phyloP scores from a whole-genome alignment of 768 basidiomycete genomes.

The Serendipita sp. region DNA sequence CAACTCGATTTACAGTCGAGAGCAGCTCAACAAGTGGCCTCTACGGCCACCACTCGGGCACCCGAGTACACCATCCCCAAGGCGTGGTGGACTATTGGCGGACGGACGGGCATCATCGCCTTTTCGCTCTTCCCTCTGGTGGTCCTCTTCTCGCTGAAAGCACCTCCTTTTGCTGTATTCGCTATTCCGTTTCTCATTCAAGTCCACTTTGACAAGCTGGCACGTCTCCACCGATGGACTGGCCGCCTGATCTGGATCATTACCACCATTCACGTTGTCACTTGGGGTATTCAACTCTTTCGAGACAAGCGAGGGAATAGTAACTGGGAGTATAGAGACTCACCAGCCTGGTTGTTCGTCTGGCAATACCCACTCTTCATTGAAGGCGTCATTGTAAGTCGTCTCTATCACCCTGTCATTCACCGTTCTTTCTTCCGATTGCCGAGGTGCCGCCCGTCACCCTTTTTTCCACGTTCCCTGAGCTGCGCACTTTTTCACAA shows the following conservation, averaged over 20 bases:
- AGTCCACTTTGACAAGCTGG: conserved; percentile 60
- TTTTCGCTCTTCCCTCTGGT: conserved; percentile 59
- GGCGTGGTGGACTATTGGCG: conserved; percentile 57
- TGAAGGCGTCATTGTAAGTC: conserved; percentile 37
- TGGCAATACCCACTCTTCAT: conserved; percentile 47
- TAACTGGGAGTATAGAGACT: conserved; percentile 12
- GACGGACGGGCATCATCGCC: conserved; percentile 49
- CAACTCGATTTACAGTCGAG: conserved; percentile 25
- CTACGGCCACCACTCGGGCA: conserved; percentile 23
- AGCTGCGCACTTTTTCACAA: not conserved
- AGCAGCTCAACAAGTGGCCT: conserved; percentile 16
- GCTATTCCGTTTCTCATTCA: conserved; percentile 45
- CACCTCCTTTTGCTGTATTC: conserved; percentile 55
- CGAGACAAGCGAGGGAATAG: conserved; percentile 33
- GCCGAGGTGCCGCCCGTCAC: not conserved
- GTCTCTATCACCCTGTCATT: not conserved
- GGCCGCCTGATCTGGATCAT: conserved; percentile 56
- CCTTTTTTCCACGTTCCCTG: not conserved
- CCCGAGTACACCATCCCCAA: conserved; percentile 49
- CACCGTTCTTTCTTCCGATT: not conserved
- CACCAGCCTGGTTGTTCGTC: conserved; percentile 27
- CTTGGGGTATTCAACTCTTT: conserved; percentile 55
- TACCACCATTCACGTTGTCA: conserved; percentile 39
- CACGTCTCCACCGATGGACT: conserved; percentile 53
- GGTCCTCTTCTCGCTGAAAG: conserved; percentile 53